Conservation (phyloP, 257 asterid genomes). For the Gynochthodes officinalis region DNA sequence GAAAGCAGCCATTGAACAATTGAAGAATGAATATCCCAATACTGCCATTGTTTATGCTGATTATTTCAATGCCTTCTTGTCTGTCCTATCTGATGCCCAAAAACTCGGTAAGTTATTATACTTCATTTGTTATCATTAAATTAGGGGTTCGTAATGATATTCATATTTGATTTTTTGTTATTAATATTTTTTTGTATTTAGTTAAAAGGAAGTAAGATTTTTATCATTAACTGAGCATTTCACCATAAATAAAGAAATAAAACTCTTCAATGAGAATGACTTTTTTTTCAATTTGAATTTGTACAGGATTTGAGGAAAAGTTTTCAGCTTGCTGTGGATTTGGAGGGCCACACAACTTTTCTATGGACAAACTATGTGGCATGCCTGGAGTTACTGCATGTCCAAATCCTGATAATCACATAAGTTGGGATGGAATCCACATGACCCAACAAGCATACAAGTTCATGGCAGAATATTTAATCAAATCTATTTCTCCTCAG, state of each 20-base stretch:
- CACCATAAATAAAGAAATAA: too few species aligned
- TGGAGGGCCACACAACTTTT: not conserved
- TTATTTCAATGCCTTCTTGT: not conserved
- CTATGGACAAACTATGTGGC: not conserved
- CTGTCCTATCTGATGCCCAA: not conserved
- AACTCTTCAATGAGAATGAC: too few species aligned
- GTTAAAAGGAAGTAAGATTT: too few species aligned
- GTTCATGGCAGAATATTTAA: not conserved
- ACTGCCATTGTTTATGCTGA: not conserved
- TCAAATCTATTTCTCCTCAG: not conserved
- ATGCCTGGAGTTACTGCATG: not conserved
- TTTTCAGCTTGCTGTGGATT: conserved; percentile 1
- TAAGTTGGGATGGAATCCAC: conserved; percentile 8
- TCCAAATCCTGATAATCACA: not conserved
- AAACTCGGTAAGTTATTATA: not conserved
- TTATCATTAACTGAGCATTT: too few species aligned
- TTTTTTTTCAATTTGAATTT: not conserved
- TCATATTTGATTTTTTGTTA: too few species aligned
- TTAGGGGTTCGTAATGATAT: too few species aligned
- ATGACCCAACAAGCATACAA: conserved; percentile 2
- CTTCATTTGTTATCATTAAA: not conserved
- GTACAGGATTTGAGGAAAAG: not conserved
- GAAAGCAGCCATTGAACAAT: not conserved
- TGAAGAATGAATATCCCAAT: not conserved
- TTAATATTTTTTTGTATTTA: too few species aligned